Percentiles rank a stretch among this genome's conserved stretches.
Conservation (phyloP, 179 eudicot genomes). For the Patellifolia procumbens region DNA sequence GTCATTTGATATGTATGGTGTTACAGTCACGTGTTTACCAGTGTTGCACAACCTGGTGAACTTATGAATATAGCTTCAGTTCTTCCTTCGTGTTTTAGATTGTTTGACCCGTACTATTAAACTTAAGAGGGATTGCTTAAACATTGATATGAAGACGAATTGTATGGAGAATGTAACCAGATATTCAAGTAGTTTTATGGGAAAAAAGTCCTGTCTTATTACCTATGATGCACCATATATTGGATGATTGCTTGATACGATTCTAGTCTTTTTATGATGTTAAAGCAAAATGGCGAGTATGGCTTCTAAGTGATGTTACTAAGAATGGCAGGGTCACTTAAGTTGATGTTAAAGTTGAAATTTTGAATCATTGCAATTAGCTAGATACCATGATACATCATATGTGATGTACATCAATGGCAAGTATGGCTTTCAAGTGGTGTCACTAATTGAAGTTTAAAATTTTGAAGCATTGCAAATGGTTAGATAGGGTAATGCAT, state of each 20-base stretch:
- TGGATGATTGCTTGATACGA: neutral
- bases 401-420: too few species aligned
- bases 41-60: neutral
- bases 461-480: too few species aligned
- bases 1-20: neutral
- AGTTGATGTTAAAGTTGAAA: neutral
- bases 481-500: neutral
- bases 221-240: too few species aligned
- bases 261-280: neutral
- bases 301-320: neutral
- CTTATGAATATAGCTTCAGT: neutral
- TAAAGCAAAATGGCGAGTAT: neutral
- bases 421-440: too few species aligned
- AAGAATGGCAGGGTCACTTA: neutral
- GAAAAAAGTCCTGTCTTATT: too few species aligned
- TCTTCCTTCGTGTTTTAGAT: neutral
- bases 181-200: too few species aligned
- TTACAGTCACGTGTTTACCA: neutral
- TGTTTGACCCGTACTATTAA: neutral
- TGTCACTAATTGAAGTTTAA: too few species aligned
- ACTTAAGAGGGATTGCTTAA: neutral
- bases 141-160: neutral
- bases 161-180: neutral
- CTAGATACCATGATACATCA: too few species aligned
- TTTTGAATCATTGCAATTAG: neutral